phyloP scores from a whole-genome alignment of 2,329 filamentous ascomycete species.

The Exophiala bonariae region DNA sequence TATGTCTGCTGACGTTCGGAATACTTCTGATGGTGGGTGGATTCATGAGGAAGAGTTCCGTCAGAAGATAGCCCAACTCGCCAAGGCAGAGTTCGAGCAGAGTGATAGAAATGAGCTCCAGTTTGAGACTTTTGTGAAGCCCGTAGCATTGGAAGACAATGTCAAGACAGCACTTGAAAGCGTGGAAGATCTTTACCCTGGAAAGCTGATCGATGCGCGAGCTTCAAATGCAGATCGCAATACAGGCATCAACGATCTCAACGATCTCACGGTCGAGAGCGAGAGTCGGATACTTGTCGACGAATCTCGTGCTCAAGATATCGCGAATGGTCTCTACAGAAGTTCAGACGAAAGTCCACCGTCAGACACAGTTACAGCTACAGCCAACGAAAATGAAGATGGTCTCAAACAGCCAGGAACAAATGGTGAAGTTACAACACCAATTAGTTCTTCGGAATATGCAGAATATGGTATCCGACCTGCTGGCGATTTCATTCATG shows the following conservation, averaged over 20 bases:
- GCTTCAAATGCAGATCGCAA: neutral
- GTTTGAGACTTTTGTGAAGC: constrained; percentile 67
- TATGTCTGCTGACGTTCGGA: constrained; percentile 80
- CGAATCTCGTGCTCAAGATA: constrained; percentile 6
- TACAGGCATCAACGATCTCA: neutral
- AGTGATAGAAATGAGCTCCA: constrained; percentile 45
- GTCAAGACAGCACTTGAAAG: constrained; percentile 81
- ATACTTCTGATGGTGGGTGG: constrained; percentile 76
- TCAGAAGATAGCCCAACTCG: constrained; percentile 63
- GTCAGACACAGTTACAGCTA: constrained; percentile 3
- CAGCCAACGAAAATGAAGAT: neutral
- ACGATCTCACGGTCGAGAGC: neutral
- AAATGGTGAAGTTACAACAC: constrained; percentile 7
- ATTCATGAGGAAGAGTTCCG: constrained; percentile 86
- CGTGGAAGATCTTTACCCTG: constrained; percentile 81
- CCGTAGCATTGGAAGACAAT: constrained; percentile 52
- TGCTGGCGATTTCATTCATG: constrained; percentile 25
- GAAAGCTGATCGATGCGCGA: constrained; percentile 50
- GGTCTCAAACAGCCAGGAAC: neutral
- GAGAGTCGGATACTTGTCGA: constrained; percentile 16
- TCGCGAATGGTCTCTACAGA: neutral
- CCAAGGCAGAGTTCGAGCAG: constrained; percentile 61
- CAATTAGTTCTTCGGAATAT: constrained; percentile 30
- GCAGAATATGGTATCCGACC: constrained; percentile 31
- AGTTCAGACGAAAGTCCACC: neutral